Base-by-base conservation (phyloP, 805 yeast genomes). In the Yamadazyma philogaea region DNA sequence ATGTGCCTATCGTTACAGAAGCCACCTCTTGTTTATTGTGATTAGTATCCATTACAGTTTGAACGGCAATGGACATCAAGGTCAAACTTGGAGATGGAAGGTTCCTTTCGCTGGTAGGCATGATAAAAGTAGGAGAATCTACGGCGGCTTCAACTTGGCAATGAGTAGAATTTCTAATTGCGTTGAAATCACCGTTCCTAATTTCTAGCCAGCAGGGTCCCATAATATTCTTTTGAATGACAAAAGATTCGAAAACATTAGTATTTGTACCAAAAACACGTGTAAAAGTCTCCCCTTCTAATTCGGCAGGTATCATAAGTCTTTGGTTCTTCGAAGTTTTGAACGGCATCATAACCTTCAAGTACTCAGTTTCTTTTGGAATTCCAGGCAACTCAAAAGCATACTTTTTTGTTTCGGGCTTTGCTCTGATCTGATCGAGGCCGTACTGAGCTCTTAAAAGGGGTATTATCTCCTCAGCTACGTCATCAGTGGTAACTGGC, bases 201-300 rank as follows among this genome's bases (percentile, higher is more conserved):
- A 93, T 72, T 37, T 84, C 84, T 40, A 93, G 68, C 99, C 99
- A 93, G 60, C 98, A 89, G 3, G 99, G 99, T 7, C 99, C 99
- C 96, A 88, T 90, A 34, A 93, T 74, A 52, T 84, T 82, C 52
- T 86, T 74, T 60, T 83, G 87, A 19, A 90, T 54, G 8, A 88
- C 93, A 62, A 93, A 88, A 10, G 87, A 74, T 67, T 93, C 99
- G 60, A 93, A 89, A 18, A 87, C 69, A 42, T 75, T 74, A 2
- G 93, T 62, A 45, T 72, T 78, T 2, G 87, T 72, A 38, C 98
- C 98, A 66, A 89, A 88, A 2, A 88, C 87, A 44, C 78, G 84
- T 7, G 73, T 66, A 57, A 86, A 89, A 0, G 95, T 85, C 35
- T 78, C 81, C 47, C 96, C 95, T 48, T 77, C 78, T 26, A 84